Base-by-base conservation (phyloP, 1,139 yeast genomes). In the Yamadazyma blattariae region DNA sequence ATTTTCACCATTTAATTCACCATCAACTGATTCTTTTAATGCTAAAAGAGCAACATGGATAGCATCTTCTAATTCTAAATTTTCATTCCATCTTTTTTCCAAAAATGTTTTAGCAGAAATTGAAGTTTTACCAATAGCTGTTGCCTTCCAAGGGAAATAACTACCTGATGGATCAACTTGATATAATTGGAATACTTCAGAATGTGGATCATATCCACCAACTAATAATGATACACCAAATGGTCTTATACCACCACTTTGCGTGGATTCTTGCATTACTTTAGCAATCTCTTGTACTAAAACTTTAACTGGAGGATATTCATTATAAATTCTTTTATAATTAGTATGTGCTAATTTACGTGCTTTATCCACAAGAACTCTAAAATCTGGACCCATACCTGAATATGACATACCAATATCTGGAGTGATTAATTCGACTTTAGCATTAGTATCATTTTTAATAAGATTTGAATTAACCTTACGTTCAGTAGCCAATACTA, bases 81-180 rank as follows among this genome's bases (percentile, higher is more conserved):
- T 95, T 47, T 89, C 95, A 56, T 89, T 90, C 97, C 97, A 94
- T 66, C 98, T 82, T 68, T 94, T 94, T 59, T 94, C 98, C 56
- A 94, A 70, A 54, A 94, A 94, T 1, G 98, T 92, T 69, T 94
- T 92, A 25, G 98, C 98, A 7, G 95, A 85, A 29, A 81, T 80
- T 5, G 96, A 81, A 20, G 96, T 95, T 59, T 89, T 90, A 45
- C 99, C 99, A 51, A 94, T 92, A 20, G 98, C 97, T 4, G 98
- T 92, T 20, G 98, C 98, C 64, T 92, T 92, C 99, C 99, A 94
- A n/a, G 98, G 97, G 75, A 88, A 94, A 61, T 85, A 94, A 36
- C 96, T 82, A 11, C 99, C 99, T 5, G 96, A 85, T 5, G 99
- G 99, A 65, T 94, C 98, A 33, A 94, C 96, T 63, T 94, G 98